Evolutionary conservation across 148 eudicot genomes (phyloP).

Genomic region (Camellia lanceoleosa): DNA sequence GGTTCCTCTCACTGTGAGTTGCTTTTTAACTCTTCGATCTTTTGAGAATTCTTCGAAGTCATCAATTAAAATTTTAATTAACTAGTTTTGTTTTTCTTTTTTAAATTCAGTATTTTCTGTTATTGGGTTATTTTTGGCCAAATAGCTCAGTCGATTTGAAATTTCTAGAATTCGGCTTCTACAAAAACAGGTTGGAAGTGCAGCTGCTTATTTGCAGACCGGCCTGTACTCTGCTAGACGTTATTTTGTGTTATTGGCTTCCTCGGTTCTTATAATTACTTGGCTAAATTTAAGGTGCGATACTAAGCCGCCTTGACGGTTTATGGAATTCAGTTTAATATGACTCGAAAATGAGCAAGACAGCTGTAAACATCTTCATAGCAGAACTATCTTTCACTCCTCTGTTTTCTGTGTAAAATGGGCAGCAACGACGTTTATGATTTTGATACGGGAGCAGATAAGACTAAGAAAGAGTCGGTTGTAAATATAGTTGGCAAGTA

Average conservation of each 20-base stretch:
- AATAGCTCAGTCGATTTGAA: neutral
- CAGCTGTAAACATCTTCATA: slow-evolving; percentile 4
- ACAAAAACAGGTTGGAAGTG: slow-evolving; percentile 62
- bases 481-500: slow-evolving; percentile 88
- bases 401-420: slow-evolving; percentile 21
- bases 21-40: neutral
- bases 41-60: neutral
- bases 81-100: no score
- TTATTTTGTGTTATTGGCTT: slow-evolving; percentile 58
- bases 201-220: slow-evolving; percentile 79
- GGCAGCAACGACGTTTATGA: slow-evolving; percentile 99
- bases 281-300: slow-evolving; percentile 91
- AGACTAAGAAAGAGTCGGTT: slow-evolving; percentile 89
- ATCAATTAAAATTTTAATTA: neutral
- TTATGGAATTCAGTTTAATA: neutral
- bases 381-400: slow-evolving; percentile 8
- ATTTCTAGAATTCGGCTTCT: neutral
- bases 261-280: slow-evolving; percentile 69
- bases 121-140: neutral
- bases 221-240: slow-evolving; percentile 51
- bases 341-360: neutral
- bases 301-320: neutral
- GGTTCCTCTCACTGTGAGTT: slow-evolving; percentile 82
- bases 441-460: slow-evolving; percentile 99
- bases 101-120: no score